A percentile compares a stretch with the other conserved stretches of the same genome.
phyloP scores from a whole-genome alignment of 257 asterid species.

The Eucommia ulmoides region DNA sequence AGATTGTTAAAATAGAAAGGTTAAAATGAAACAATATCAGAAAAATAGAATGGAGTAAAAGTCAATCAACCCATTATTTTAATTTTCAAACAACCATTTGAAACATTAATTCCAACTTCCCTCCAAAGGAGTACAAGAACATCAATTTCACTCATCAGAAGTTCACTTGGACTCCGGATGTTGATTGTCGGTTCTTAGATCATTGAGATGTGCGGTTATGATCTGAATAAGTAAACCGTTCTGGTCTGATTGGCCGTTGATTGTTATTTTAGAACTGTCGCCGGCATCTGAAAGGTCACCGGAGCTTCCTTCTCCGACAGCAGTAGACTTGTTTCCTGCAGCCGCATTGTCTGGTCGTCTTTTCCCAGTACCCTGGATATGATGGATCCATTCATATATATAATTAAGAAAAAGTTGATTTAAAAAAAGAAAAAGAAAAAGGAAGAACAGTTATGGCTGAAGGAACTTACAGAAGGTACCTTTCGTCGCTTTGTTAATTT shows the following conservation, averaged over 20 bases:
- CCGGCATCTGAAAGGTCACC: background rate
- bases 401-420: background rate
- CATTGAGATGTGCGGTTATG: conserved; percentile 1
- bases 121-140: no score
- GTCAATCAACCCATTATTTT: no score
- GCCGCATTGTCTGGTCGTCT: background rate
- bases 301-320: background rate
- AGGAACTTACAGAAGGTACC: background rate
- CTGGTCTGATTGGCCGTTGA: background rate
- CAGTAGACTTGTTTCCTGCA: background rate
- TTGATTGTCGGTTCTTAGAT: background rate
- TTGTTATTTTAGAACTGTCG: background rate
- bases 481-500: background rate
- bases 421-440: background rate
- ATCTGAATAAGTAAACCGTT: background rate
- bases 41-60: no score
- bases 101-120: no score
- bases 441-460: background rate
- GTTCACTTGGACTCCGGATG: no score
- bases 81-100: no score
- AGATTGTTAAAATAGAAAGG: no score
- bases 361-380: background rate
- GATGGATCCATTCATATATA: background rate
- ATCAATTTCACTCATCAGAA: no score
- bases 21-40: no score